Conservation (phyloP, 2,329 filamentous ascomycete species). For the Thielaviopsis cerberus region DNA sequence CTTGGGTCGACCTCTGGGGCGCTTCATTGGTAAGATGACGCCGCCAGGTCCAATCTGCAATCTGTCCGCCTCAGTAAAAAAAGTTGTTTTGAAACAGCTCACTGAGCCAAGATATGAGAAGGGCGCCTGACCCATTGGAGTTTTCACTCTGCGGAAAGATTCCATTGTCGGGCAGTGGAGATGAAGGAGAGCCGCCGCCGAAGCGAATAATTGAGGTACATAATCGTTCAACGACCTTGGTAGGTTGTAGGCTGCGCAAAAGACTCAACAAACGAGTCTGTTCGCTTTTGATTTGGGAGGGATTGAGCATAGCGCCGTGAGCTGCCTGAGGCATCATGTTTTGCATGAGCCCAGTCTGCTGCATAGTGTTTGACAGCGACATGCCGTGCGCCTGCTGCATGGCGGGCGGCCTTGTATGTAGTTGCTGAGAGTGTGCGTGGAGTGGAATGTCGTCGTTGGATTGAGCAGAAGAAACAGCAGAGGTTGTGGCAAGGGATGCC, state of each 20-base stretch:
- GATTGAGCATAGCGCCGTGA: conserved; percentile 17
- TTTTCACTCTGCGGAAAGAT: conserved; percentile 37
- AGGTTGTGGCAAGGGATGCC: background rate
- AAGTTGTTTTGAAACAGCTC: conserved; percentile 36
- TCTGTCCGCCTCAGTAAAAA: conserved; percentile 7
- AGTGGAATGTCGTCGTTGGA: background rate
- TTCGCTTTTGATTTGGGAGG: conserved; percentile 36
- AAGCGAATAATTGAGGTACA: conserved; percentile 46
- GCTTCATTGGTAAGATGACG: conserved; percentile 16
- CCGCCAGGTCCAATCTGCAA: background rate
- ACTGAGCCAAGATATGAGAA: conserved; percentile 42
- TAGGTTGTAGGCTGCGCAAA: conserved; percentile 35
- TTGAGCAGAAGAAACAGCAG: background rate
- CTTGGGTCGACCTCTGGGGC: conserved; percentile 27
- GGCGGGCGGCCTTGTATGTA: background rate
- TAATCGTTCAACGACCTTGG: conserved; percentile 40
- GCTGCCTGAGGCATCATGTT: conserved; percentile 5
- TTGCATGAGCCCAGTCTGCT: conserved; percentile 1
- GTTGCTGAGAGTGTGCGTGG: background rate
- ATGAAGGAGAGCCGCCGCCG: conserved; percentile 38
- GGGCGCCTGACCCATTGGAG: conserved; percentile 36
- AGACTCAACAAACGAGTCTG: conserved; percentile 41
- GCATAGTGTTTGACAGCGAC: background rate
- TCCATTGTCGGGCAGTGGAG: conserved; percentile 30
- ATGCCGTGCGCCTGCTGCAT: conserved; percentile 6